Evolutionary conservation across 345 rosid genomes (phyloP).

Genomic region (Microcos paniculata): DNA sequence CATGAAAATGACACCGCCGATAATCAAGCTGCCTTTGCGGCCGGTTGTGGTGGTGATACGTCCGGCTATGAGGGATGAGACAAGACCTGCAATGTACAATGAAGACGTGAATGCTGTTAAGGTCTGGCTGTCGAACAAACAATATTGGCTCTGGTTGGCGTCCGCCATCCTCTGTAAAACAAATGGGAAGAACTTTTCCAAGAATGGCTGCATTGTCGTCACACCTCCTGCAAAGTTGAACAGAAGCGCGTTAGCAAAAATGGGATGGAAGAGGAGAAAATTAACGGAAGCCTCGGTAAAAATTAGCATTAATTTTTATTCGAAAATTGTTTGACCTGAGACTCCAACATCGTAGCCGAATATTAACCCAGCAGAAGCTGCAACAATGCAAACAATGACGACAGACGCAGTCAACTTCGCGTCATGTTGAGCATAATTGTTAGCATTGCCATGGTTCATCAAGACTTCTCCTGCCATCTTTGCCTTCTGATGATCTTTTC

Average conservation of each 20-base stretch:
- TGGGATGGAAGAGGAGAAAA: neutral
- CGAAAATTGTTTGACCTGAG: conserved; percentile 5
- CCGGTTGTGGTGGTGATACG: conserved; percentile 27
- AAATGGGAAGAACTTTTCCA: conserved; percentile 31
- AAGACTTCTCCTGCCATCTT: neutral
- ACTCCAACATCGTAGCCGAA: conserved; percentile 34
- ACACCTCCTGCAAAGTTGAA: conserved; percentile 23
- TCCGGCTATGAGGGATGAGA: conserved; percentile 35
- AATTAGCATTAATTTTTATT: too few relatives aligned
- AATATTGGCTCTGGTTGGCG: conserved; percentile 20
- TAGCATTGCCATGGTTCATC: neutral
- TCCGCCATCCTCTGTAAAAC: conserved; percentile 15
- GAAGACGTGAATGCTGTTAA: conserved; percentile 33
- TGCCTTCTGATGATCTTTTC: neutral
- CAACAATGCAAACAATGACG: conserved; percentile 21
- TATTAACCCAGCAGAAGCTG: conserved; percentile 32
- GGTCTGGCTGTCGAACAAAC: conserved; percentile 26
- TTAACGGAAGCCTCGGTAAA: too few relatives aligned
- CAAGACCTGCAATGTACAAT: conserved; percentile 38
- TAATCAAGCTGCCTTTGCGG: conserved; percentile 28
- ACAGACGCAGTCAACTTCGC: conserved; percentile 1
- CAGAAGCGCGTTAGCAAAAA: neutral
- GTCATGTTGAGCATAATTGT: neutral
- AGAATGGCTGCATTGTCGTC: conserved; percentile 29
- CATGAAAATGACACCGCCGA: conserved; percentile 34